Evolutionary conservation across 2,329 filamentous ascomycete species (phyloP), one percentile per base, ranked within the genome.

Genomic region (Ceratocystis harringtonii): DNA sequence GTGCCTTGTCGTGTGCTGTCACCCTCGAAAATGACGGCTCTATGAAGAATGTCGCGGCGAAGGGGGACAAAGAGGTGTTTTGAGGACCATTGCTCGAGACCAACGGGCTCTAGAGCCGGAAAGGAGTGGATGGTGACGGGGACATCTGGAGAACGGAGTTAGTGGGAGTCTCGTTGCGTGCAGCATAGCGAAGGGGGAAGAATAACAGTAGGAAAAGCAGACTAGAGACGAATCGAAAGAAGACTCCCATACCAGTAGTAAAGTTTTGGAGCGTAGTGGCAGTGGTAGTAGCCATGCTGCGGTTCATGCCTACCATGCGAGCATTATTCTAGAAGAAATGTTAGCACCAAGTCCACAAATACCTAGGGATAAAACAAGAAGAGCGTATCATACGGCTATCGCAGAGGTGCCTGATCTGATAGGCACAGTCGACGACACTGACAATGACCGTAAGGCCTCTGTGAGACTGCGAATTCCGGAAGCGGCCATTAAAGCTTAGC

Each of bases 1-100:
- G 90, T 95, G 69, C 94, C 94, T 74, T 91, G 87, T 36, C 94
- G 87, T 65, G 90, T 88, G 72, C 80, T 84, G 78, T 97, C 92
- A 70, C 89, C 94, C 78, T 99, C 94, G 80, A 88, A 97, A 70
- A 96, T 78, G 67, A 99, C 84, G 67, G 94, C 94, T 69, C 90
- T 85, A 78, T 99, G 92, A 64, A 99, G 85, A 69, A 99, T 85
- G 75, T 99, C 94, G 74, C 88, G 86, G 67, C 94, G 88, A 60
- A 96, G 81, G 2, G 94, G 94, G 43, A 97, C 84, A 73, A 89
- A 79, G 57, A 99, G 87, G 75, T 96, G 90, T 72, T 89, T 88
- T 68, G 85, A 79, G 50, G 88, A 86, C 79, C 92, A 97, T 71
- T 84, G 77, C 73, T 89, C 84, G 74, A 95, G 87, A 62, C 84